Base-by-base conservation (phyloP, 345 rosid genomes). In the Aquilaria malaccensis region DNA sequence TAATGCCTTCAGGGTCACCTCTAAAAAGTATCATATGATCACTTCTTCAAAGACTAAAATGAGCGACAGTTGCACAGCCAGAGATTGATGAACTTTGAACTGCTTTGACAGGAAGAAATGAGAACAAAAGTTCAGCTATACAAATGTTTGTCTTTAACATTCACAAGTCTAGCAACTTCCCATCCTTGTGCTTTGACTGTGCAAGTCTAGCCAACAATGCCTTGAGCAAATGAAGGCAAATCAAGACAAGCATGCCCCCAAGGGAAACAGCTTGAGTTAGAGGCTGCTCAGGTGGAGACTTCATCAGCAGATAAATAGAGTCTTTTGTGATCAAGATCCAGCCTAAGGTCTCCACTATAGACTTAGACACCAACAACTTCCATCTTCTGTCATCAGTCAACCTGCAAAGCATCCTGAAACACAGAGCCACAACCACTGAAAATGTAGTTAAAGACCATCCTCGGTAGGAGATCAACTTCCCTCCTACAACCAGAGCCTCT, bases 381-480 rank as follows among this genome's bases (percentile, higher is more conserved):
- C 72, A 58, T 52, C 5, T 74, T 43, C 69, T 58, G 14, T 73
- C 79, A 47, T 54, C 66, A 0, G 69, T 67, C 52, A 76, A 13
- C 56, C 79, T 74, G 73, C 65, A 64, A 41, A 76, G 41, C 33
- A 81, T 80, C 69, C 92, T 87, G 58, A 68, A 71, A 68, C 79
- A 82, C 56, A 87, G 50, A 11, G 76, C 76, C 33, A 72, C 85
- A 13, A 76, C 81, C 6, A 87, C 84, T 32, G 72, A 56, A 66
- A 83, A 85, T 50, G 90, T 76, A 7, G 95, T 80, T 2, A 64
- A 61, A 2, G 92, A 90, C 77, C 86, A 80, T 30, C 86, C 90
- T 41, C 83, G 33, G 71, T 87, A 90, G 5, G 64, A 60, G 11
- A 90, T 73, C 71, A 82, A 52, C 72, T 49, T 83, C 51, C 97